phyloP scores from a whole-genome alignment of 1,139 yeast genomes.

The Williopsis jadinii region DNA sequence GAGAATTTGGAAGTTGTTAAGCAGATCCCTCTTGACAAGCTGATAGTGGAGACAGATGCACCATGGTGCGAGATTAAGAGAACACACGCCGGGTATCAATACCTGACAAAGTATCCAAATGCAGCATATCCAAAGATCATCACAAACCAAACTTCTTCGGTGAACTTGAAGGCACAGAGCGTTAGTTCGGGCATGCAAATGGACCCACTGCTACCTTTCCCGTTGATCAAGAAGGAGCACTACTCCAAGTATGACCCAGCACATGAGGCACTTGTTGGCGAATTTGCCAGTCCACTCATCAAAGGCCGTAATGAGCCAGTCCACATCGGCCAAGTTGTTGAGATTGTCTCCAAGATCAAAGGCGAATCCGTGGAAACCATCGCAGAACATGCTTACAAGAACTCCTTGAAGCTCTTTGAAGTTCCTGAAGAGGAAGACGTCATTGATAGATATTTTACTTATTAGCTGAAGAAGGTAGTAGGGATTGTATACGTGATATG shows the following conservation, averaged over 20 bases:
- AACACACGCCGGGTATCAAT: conserved; percentile 68
- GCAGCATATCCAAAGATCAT: conserved; percentile 41
- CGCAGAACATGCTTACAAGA: conserved; percentile 56
- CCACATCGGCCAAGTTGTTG: conserved; percentile 72
- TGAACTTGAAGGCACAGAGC: conserved; percentile 7
- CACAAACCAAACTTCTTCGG: conserved; percentile 14
- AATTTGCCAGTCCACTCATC: conserved; percentile 47
- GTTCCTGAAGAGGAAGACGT: conserved; percentile 19
- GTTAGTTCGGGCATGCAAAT: conserved; percentile 15
- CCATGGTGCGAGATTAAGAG: conserved; percentile 97
- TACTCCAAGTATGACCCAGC: conserved; percentile 27
- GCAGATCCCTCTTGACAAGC: conserved; percentile 55
- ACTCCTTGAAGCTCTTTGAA: conserved; percentile 52
- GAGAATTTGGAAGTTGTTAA: conserved; percentile 66
- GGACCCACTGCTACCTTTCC: conserved; percentile 51
- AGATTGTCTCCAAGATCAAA: conserved; percentile 58
- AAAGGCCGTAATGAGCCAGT: conserved; percentile 93
- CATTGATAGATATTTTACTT: conserved; percentile 9
- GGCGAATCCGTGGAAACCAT: conserved; percentile 44
- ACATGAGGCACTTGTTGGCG: conserved; percentile 23
- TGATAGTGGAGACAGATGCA: conserved; percentile 90
- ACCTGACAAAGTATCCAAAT: conserved; percentile 47
- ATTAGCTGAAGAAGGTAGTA: too few relatives aligned
- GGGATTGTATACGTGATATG: too few relatives aligned
- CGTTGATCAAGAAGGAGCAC: conserved; percentile 60